phyloP scores from a whole-genome alignment of 352 stramenopile species.

The Pythium volutum region DNA sequence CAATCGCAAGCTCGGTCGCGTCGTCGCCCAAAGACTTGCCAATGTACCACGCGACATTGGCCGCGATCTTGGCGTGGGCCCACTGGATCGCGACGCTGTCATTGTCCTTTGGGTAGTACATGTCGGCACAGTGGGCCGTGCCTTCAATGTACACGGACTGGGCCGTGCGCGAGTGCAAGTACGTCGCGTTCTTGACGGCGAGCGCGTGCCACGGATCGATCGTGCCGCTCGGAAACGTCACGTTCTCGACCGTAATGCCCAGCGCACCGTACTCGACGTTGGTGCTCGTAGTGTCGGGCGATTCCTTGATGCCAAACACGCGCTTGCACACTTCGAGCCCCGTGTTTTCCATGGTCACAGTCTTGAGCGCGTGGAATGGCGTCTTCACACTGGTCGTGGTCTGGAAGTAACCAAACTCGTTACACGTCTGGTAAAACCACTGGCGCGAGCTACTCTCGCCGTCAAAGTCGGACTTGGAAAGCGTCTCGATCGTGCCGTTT shows the following conservation, averaged over 20 bases:
- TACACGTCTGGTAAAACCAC: constrained; percentile 89
- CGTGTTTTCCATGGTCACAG: constrained; percentile 67
- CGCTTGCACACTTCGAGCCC: constrained; percentile 78
- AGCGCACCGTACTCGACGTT: constrained; percentile 79
- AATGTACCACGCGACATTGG: constrained; percentile 44
- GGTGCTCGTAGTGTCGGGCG: constrained; percentile 52
- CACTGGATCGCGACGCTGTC: constrained; percentile 56
- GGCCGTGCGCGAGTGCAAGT: constrained; percentile 49
- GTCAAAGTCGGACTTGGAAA: constrained; percentile 62
- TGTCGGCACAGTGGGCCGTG: constrained; percentile 79
- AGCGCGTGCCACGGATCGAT: constrained; percentile 86
- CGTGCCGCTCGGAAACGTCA: constrained; percentile 78
- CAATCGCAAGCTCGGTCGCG: constrained; percentile 15
- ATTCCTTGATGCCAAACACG: constrained; percentile 66
- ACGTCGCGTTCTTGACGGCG: constrained; percentile 68
- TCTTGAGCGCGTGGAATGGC: constrained; percentile 65
- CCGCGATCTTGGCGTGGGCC: constrained; percentile 64
- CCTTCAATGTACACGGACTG: constrained; percentile 76
- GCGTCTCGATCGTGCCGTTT: constrained; percentile 64
- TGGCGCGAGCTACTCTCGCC: constrained; percentile 65
- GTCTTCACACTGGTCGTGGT: constrained; percentile 55
- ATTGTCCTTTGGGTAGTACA: constrained; percentile 66
- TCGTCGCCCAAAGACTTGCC: constrained; percentile 1
- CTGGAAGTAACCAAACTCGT: constrained; percentile 89
- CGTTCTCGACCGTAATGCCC: constrained; percentile 72